phyloP scores from a whole-genome alignment of 345 rosid species.

The Clarkia xantiana region DNA sequence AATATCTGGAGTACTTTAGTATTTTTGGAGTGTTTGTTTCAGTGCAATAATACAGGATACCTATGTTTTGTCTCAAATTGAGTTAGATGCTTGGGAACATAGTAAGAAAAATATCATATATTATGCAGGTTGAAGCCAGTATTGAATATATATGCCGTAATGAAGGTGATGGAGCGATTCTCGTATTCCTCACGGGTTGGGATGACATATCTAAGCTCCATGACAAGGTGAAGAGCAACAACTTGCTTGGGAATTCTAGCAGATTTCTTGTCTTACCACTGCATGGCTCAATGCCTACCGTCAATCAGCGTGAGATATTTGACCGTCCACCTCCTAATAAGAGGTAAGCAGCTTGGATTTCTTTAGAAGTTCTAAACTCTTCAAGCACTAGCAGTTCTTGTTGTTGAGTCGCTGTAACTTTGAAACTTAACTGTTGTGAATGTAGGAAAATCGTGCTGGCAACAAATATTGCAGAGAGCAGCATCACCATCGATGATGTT shows the following conservation, averaged over 20 bases:
- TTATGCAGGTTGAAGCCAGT: constrained; percentile 57
- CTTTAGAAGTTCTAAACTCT: background rate
- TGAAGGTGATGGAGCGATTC: constrained; percentile 87
- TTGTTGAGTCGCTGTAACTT: background rate
- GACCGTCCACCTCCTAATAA: constrained; percentile 62
- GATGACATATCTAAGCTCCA: constrained; percentile 85
- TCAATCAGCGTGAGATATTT: constrained; percentile 82
- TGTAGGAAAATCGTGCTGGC: constrained; percentile 89
- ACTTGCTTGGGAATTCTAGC: constrained; percentile 59
- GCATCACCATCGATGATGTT: constrained; percentile 93
- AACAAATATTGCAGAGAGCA: constrained; percentile 96
- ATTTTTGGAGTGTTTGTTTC: too few species aligned
- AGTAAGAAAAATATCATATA: background rate
- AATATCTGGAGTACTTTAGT: too few species aligned
- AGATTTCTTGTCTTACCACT: constrained; percentile 74
- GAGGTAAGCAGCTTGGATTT: constrained; percentile 26
- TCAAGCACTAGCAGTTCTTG: background rate
- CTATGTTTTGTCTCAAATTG: too few species aligned
- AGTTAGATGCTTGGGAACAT: background rate
- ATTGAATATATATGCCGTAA: constrained; percentile 58
- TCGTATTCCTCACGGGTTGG: constrained; percentile 94
- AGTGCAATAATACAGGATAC: too few species aligned
- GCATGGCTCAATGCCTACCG: constrained; percentile 92
- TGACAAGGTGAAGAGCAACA: constrained; percentile 61
- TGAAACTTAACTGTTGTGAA: background rate